Percentiles rank a stretch among this genome's conserved stretches.
phyloP scores from a whole-genome alignment of 2,329 filamentous ascomycete genomes.

The Microcyclosporella mali region DNA sequence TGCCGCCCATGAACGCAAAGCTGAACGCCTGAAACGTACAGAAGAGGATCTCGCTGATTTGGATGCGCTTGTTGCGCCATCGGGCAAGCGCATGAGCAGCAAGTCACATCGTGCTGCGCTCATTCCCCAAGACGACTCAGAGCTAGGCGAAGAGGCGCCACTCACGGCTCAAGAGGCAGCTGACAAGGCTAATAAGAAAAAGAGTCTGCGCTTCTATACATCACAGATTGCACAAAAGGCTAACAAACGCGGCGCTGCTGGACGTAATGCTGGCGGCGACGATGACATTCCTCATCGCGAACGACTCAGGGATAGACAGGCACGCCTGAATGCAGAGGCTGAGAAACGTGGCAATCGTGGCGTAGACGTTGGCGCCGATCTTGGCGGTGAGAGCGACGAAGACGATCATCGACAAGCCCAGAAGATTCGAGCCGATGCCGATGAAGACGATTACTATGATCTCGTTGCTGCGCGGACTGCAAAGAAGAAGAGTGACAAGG shows the following conservation, averaged over 20 bases:
- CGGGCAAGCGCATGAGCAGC: slow-evolving; percentile 8
- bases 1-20: slow-evolving; percentile 48
- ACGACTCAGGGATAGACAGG: slow-evolving; percentile 76
- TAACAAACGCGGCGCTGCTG: slow-evolving; percentile 70
- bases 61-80: slow-evolving; percentile 52
- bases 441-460: slow-evolving; percentile 79
- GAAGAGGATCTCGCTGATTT: slow-evolving; percentile 71
- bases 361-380: slow-evolving; percentile 56
- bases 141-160: slow-evolving; percentile 84
- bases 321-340: slow-evolving; percentile 80
- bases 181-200: slow-evolving; percentile 84
- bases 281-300: slow-evolving; percentile 83
- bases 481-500: slow-evolving; percentile 66
- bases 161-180: slow-evolving; percentile 73
- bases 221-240: slow-evolving; percentile 94
- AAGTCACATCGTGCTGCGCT: slow-evolving; percentile 10
- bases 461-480: slow-evolving; percentile 66
- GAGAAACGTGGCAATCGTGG: slow-evolving; percentile 69
- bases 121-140: slow-evolving; percentile 61
- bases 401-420: slow-evolving; percentile 53
- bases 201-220: slow-evolving; percentile 93
- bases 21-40: slow-evolving; percentile 49
- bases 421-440: slow-evolving; percentile 41
- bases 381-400: slow-evolving; percentile 65
- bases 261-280: slow-evolving; percentile 70